Percentiles rank a stretch among this genome's conserved stretches.
These are phyloP conservation scores for Neoboletus subvelutipes DNA, from an alignment of 768 basidiomycete genomes.

Conservation along the genomic window DNA sequence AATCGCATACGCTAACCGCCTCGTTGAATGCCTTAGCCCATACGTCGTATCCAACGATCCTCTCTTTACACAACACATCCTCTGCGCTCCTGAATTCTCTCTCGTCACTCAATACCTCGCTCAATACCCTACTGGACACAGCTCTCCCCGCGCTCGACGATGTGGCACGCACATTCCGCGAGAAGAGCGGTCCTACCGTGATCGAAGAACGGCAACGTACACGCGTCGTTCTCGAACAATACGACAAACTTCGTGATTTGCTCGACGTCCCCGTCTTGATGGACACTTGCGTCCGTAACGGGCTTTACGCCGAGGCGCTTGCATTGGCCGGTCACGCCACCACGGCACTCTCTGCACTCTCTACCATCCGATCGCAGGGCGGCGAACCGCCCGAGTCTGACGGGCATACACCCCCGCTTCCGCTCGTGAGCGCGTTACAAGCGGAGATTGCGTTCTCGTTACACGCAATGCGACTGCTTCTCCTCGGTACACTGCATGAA, in stretches of 20 bases:
- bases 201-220: constrained; percentile 74
- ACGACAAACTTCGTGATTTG: constrained; percentile 89
- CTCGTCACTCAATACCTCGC: constrained; percentile 69
- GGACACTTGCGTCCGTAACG: constrained; percentile 91
- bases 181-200: constrained; percentile 65
- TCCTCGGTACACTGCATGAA: constrained; percentile 76
- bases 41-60: constrained; percentile 88
- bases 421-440: constrained; percentile 49
- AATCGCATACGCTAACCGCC: constrained; percentile 82
- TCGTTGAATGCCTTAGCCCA: constrained; percentile 89
- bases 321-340: constrained; percentile 76
- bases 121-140: constrained; percentile 60
- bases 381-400: constrained; percentile 44
- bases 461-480: constrained; percentile 67
- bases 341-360: constrained; percentile 42
- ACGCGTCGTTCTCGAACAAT: constrained; percentile 85
- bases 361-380: constrained; percentile 36
- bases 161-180: constrained; percentile 67
- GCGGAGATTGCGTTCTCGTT: constrained; percentile 68
- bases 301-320: constrained; percentile 89
- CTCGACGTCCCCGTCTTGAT: constrained; percentile 89
- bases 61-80: constrained; percentile 82
- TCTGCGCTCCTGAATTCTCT: constrained; percentile 72
- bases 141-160: constrained; percentile 79
- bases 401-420: constrained; percentile 31